Evolutionary conservation across 345 rosid genomes (phyloP).

Genomic region (Bruguiera sexangula): DNA sequence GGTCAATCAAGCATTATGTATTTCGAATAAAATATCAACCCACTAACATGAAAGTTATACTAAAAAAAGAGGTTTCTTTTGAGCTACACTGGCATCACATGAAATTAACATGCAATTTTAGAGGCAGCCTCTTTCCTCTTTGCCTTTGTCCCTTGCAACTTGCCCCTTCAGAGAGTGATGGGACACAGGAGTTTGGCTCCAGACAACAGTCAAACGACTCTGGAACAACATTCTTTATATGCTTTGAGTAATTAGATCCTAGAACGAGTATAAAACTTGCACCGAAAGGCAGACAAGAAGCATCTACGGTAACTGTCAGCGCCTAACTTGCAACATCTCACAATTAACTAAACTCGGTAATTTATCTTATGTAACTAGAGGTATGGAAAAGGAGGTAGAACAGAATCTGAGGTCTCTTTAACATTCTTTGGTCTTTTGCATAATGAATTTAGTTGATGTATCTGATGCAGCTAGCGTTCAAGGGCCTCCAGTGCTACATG

Average conservation of each 20-base stretch:
- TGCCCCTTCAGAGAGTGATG: conserved; percentile 17
- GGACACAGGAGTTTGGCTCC: not conserved
- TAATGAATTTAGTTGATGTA: conserved; percentile 7
- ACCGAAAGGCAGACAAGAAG: not conserved
- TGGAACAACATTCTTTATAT: not conserved
- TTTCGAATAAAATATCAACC: not conserved
- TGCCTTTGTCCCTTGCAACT: not conserved
- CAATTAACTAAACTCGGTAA: conserved; percentile 1
- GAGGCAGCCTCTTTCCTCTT: not conserved
- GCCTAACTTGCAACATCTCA: conserved; percentile 14
- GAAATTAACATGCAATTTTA: not conserved
- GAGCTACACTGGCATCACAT: not conserved
- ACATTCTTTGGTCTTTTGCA: conserved; percentile 13
- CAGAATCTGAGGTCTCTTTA: conserved; percentile 5
- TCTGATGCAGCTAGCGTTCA: conserved; percentile 5
- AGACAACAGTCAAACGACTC: not conserved
- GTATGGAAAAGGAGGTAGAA: conserved; percentile 6
- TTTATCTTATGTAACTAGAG: conserved; percentile 15
- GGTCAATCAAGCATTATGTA: not conserved
- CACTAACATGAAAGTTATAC: not conserved
- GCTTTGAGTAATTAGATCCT: not conserved
- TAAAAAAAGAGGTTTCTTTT: not conserved
- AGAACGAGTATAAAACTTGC: not conserved
- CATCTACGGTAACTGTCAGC: not conserved
- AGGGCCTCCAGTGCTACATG: conserved; percentile 20